A percentile compares a stretch with the other conserved stretches of the same genome.
phyloP scores from a whole-genome alignment of 1,284 basidiomycete genomes.

The Boletus sp. region DNA sequence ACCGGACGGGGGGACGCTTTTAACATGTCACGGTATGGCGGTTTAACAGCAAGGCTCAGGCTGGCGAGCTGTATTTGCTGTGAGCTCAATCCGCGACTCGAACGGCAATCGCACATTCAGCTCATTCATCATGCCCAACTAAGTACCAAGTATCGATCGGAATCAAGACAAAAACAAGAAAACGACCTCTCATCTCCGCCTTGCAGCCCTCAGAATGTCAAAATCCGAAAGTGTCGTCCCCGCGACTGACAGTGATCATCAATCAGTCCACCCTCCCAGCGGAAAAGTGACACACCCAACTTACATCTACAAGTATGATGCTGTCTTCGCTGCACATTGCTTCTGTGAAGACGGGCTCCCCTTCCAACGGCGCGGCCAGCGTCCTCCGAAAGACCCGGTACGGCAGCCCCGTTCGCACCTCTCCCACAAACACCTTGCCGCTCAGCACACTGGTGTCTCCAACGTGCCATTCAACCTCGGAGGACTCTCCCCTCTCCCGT shows the following conservation, averaged over 20 bases:
- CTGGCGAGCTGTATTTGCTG: slow-evolving; percentile 31
- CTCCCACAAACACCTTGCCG: slow-evolving; percentile 33
- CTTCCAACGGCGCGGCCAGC: slow-evolving; percentile 12
- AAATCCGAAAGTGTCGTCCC: slow-evolving; percentile 27
- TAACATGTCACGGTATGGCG: slow-evolving; percentile 23
- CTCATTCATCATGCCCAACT: too few species aligned
- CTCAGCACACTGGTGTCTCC: slow-evolving; percentile 23
- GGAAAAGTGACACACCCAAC: slow-evolving; percentile 13
- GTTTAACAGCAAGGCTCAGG: slow-evolving; percentile 16
- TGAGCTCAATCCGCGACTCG: slow-evolving; percentile 31
- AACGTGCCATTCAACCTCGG: slow-evolving; percentile 24
- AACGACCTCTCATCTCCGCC: background rate
- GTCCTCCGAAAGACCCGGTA: slow-evolving; percentile 34
- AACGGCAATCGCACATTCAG: slow-evolving; percentile 27
- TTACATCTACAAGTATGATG: slow-evolving; percentile 48
- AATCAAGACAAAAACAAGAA: background rate
- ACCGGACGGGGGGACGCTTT: slow-evolving; percentile 4
- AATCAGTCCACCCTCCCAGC: background rate
- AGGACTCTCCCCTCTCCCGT: slow-evolving; percentile 7
- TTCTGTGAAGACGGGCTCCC: slow-evolving; percentile 21
- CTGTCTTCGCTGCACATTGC: slow-evolving; percentile 56
- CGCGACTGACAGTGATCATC: slow-evolving; percentile 12
- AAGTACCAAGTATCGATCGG: background rate
- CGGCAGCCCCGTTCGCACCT: slow-evolving; percentile 45
- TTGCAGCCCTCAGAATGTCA: slow-evolving; percentile 23